A percentile compares a stretch with the other conserved stretches of the same genome.
phyloP scores from a whole-genome alignment of 148 eudicot species.

The Dysphania ambrosioides region DNA sequence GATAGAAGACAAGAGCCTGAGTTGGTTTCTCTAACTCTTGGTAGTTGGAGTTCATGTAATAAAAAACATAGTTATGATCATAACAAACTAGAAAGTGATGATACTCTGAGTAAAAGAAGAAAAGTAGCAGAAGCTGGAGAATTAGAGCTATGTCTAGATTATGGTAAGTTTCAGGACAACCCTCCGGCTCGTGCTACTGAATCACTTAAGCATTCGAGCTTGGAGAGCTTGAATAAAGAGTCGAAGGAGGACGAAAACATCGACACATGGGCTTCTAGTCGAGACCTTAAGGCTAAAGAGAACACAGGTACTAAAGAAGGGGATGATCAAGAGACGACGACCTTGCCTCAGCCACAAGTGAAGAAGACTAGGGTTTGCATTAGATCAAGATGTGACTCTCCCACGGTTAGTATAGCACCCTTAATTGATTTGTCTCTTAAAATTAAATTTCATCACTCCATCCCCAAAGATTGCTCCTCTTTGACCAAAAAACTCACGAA shows the following conservation, averaged over 20 bases:
- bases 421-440: neutral
- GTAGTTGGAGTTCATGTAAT: slow-evolving; percentile 28
- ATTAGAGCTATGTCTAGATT: slow-evolving; percentile 32
- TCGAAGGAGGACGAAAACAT: slow-evolving; percentile 14
- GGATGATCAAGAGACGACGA: slow-evolving; percentile 33
- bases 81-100: slow-evolving; percentile 13
- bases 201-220: slow-evolving; percentile 12
- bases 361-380: slow-evolving; percentile 65
- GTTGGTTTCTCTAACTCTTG: slow-evolving; percentile 40
- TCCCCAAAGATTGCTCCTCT: no score
- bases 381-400: slow-evolving; percentile 44
- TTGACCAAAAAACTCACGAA: no score
- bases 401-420: slow-evolving; percentile 39
- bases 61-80: slow-evolving; percentile 12
- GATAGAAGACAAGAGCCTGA: slow-evolving; percentile 26
- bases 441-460: neutral
- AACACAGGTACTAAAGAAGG: slow-evolving; percentile 19
- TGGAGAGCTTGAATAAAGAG: slow-evolving; percentile 15
- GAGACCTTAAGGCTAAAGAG: slow-evolving; percentile 23
- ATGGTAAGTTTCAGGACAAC: slow-evolving; percentile 26
- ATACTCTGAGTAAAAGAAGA: slow-evolving; percentile 21
- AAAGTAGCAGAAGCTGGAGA: slow-evolving; percentile 20
- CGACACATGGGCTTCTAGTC: slow-evolving; percentile 16
- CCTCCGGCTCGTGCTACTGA: slow-evolving; percentile 6
- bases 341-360: slow-evolving; percentile 34